These are phyloP conservation scores for Trichoderma koningiopsis DNA, from an alignment of 2,329 filamentous ascomycete species.

Conservation along the genomic window DNA sequence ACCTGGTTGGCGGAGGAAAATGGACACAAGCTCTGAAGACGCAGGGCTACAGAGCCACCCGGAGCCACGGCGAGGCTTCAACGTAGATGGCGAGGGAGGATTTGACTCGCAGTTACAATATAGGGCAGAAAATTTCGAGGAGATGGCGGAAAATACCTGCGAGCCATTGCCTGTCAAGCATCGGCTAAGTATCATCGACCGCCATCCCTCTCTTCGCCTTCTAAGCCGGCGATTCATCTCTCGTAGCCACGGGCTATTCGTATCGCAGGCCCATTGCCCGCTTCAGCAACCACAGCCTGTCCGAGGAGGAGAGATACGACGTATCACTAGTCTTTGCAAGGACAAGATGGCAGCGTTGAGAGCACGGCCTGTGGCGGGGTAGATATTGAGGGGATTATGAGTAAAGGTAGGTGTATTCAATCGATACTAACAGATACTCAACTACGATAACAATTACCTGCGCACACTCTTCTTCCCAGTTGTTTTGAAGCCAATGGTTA, in stretches of 20 bases:
- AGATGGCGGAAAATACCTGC: background rate
- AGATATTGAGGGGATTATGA: background rate
- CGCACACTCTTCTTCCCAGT: background rate
- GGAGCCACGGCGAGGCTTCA: slow-evolving; percentile 26
- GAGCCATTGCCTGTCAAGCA: background rate
- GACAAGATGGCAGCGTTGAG: slow-evolving; percentile 23
- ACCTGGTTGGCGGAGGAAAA: background rate
- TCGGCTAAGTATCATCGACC: background rate
- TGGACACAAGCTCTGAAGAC: background rate
- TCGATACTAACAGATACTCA: background rate
- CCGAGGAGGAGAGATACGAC: slow-evolving; percentile 35
- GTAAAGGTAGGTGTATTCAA: background rate
- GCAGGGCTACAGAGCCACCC: background rate
- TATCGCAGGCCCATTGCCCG: slow-evolving; percentile 35
- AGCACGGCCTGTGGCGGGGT: slow-evolving; percentile 20
- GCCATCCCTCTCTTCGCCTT: slow-evolving; percentile 25
- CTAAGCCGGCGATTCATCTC: slow-evolving; percentile 30
- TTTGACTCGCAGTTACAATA: background rate
- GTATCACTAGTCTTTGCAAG: slow-evolving; percentile 33
- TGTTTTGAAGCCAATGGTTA: background rate
- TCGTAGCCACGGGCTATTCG: slow-evolving; percentile 30
- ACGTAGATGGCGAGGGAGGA: slow-evolving; percentile 32
- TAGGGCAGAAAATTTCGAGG: background rate
- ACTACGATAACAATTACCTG: background rate
- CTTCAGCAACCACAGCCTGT: slow-evolving; percentile 39